Conservation (phyloP, 2,329 filamentous ascomycete species). For the Didymella lethalis region DNA sequence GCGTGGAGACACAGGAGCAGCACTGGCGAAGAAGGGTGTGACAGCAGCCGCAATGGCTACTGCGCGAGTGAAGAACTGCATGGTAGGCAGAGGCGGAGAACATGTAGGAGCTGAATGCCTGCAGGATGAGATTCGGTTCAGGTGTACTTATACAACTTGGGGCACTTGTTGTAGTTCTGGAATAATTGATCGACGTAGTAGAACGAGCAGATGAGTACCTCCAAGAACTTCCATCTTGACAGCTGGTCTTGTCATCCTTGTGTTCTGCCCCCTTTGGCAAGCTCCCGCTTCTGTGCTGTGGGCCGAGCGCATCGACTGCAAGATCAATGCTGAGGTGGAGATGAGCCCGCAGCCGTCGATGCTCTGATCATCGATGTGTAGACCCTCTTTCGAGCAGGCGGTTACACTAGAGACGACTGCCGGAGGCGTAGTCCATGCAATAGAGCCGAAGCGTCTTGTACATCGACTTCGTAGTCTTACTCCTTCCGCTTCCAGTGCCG, state of each 20-base stretch:
- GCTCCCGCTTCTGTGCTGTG: slow-evolving; percentile 4
- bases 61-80: slow-evolving; percentile 41
- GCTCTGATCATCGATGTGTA: neutral
- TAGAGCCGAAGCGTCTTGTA: slow-evolving; percentile 1
- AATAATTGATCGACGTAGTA: neutral
- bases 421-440: neutral
- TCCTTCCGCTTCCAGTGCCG: slow-evolving; percentile 16
- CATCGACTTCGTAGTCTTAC: slow-evolving; percentile 13
- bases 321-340: slow-evolving; percentile 12
- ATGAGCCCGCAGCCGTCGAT: slow-evolving; percentile 1
- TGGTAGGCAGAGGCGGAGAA: slow-evolving; percentile 16
- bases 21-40: slow-evolving; percentile 33
- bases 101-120: neutral
- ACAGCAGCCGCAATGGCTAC: slow-evolving; percentile 35
- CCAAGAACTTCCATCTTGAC: slow-evolving; percentile 18
- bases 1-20: slow-evolving; percentile 29
- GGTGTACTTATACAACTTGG: slow-evolving; percentile 21
- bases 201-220: neutral
- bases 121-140: neutral
- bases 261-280: slow-evolving; percentile 25
- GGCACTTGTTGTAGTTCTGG: neutral
- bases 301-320: slow-evolving; percentile 13
- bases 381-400: neutral
- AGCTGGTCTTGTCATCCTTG: slow-evolving; percentile 33
- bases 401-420: neutral